Evolutionary conservation across 2,329 filamentous ascomycete species (phyloP).

Genomic region (Aspergillus vadensis): DNA sequence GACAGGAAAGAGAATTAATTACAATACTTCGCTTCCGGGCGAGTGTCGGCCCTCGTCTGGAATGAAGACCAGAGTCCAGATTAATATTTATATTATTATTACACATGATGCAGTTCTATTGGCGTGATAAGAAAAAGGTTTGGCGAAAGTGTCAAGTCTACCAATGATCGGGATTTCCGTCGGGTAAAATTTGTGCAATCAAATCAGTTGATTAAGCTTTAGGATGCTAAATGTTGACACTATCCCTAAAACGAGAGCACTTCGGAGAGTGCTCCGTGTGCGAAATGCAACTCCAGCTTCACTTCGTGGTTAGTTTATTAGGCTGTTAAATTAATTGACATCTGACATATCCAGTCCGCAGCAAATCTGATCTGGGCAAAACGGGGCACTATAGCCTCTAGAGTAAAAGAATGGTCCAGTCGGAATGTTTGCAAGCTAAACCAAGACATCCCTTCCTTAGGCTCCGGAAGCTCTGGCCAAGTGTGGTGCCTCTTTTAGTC

Average conservation of each 20-base stretch:
- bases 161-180: not conserved
- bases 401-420: not conserved
- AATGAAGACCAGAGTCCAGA: not conserved
- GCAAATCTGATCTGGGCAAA: not conserved
- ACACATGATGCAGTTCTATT: not conserved
- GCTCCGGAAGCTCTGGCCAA: not conserved
- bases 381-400: not conserved
- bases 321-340: not conserved
- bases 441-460: not conserved
- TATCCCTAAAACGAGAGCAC: not conserved
- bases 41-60: not conserved
- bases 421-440: not conserved
- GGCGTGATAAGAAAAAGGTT: not conserved
- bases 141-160: not conserved
- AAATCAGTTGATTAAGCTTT: not conserved
- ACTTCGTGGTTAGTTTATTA: not conserved
- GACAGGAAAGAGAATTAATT: not conserved
- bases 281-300: not conserved
- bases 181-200: not conserved
- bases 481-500: not conserved
- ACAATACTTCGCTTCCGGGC: not conserved
- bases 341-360: conserved; percentile 1
- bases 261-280: no score
- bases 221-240: not conserved
- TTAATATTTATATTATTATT: not conserved